Percentiles rank a stretch among this genome's conserved stretches.
phyloP scores from a whole-genome alignment of 495 filamentous ascomycete species.

The Pseudotulostoma volvatum region DNA sequence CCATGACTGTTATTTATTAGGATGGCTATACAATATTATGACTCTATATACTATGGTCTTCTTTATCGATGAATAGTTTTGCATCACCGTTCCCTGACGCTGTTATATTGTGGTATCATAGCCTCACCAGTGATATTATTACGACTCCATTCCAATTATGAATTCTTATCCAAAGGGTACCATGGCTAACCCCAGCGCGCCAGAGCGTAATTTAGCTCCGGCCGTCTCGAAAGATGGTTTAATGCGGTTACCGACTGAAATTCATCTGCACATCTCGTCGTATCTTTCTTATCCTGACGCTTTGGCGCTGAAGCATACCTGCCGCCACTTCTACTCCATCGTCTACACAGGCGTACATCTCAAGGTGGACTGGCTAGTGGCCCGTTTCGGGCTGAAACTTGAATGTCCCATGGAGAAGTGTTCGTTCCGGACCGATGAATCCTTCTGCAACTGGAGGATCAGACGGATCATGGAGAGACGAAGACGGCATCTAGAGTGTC shows the following conservation, averaged over 20 bases:
- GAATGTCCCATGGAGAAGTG: constrained; percentile 34
- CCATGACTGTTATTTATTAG: too few species aligned
- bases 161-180: too few species aligned
- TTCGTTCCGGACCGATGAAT: constrained; percentile 29
- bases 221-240: too few species aligned
- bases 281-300: constrained; percentile 60
- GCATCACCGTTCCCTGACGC: too few species aligned
- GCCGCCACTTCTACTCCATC: constrained; percentile 42
- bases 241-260: constrained; percentile 41
- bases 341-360: constrained; percentile 49
- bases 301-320: constrained; percentile 51
- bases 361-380: constrained; percentile 51
- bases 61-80: too few species aligned
- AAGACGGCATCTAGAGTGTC: constrained; percentile 27
- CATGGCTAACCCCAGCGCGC: too few species aligned
- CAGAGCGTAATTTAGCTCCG: too few species aligned
- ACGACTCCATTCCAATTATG: too few species aligned
- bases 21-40: too few species aligned
- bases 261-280: constrained; percentile 61
- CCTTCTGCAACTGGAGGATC: constrained; percentile 26
- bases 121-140: too few species aligned
- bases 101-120: too few species aligned
- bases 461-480: constrained; percentile 27
- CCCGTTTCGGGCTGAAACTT: constrained; percentile 33
- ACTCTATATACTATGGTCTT: too few species aligned